phyloP scores from a whole-genome alignment of 345 rosid genomes.

The Salix exigua region DNA sequence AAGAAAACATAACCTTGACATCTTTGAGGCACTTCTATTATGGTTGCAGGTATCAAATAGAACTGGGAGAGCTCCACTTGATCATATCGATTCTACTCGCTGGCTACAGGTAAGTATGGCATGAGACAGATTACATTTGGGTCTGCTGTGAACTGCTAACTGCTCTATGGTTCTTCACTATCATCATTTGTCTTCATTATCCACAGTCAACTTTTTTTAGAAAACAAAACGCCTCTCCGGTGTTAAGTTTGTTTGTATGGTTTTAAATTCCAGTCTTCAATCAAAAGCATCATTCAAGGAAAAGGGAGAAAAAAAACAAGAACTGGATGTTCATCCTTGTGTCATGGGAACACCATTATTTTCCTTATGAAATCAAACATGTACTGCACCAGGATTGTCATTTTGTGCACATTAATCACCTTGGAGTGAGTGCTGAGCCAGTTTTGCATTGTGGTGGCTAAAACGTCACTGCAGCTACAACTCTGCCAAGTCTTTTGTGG shows the following conservation, averaged over 20 bases:
- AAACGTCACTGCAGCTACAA: too few relatives aligned
- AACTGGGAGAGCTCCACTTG: constrained; percentile 70
- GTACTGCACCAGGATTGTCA: neutral
- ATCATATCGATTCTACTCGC: constrained; percentile 75
- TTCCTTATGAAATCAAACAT: neutral
- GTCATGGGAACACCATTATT: neutral
- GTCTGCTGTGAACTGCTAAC: constrained; percentile 5
- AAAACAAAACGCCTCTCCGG: neutral
- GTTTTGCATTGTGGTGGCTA: too few relatives aligned
- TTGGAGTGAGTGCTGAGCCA: neutral
- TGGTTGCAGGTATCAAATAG: constrained; percentile 62
- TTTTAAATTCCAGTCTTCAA: neutral
- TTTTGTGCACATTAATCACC: neutral
- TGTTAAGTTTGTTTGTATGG: neutral
- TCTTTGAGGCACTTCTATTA: constrained; percentile 2
- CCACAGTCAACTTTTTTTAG: neutral
- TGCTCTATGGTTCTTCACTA: neutral
- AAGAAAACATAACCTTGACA: neutral
- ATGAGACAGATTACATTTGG: constrained; percentile 10
- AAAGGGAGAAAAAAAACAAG: neutral
- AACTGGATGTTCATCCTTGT: too few relatives aligned
- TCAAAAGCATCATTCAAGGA: neutral
- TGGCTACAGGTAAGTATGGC: constrained; percentile 86
- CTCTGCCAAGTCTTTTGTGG: neutral
- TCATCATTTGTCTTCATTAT: neutral